Conservation (phyloP, 345 rosid genomes). For the Salix viminalis region DNA sequence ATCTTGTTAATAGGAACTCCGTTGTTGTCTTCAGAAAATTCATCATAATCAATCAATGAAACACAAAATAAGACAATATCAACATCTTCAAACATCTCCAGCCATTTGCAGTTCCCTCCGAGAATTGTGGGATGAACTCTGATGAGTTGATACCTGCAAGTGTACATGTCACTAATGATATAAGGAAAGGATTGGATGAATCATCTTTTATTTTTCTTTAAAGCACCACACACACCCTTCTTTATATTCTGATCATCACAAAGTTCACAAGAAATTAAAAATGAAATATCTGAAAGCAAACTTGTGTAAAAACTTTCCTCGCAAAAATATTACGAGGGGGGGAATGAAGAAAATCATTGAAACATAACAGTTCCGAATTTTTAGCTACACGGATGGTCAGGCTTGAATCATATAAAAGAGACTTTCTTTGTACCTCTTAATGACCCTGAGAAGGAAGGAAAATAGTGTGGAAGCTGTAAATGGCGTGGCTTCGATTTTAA, state of each 20-base stretch:
- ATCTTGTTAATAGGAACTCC: slow-evolving; percentile 71
- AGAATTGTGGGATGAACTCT: slow-evolving; percentile 61
- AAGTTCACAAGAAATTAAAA: not conserved
- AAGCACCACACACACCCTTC: not conserved
- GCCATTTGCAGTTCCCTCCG: slow-evolving; percentile 75
- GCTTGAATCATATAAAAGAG: not conserved
- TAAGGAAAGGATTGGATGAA: not conserved
- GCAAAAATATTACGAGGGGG: not conserved
- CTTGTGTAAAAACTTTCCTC: not conserved
- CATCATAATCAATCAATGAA: slow-evolving; percentile 60
- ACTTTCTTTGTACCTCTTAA: not conserved
- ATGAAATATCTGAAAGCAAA: not conserved
- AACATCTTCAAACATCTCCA: slow-evolving; percentile 80
- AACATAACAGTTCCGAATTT: not conserved
- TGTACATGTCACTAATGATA: not conserved
- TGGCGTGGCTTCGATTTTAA: not conserved
- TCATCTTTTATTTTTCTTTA: not conserved
- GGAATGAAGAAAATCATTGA: not conserved
- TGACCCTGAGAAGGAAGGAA: not conserved
- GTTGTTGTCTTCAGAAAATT: slow-evolving; percentile 39
- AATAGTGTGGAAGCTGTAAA: not conserved
- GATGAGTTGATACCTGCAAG: slow-evolving; percentile 76
- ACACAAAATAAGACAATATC: slow-evolving; percentile 66
- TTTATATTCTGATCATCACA: not conserved
- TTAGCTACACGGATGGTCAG: not conserved